Base-by-base conservation (phyloP, 1,284 basidiomycete species). In the Amylostereum chailletii region DNA sequence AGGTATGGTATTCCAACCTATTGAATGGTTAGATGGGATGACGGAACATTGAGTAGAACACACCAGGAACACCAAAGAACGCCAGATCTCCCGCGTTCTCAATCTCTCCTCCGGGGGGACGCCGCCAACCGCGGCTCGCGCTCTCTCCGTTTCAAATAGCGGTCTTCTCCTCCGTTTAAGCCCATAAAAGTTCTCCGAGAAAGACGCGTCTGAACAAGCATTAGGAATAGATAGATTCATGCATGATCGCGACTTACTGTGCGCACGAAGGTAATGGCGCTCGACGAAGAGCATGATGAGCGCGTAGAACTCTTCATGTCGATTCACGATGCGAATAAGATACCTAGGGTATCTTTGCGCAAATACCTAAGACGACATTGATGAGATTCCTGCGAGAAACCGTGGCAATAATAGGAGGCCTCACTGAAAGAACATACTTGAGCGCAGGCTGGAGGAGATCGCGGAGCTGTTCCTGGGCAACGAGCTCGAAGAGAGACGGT, bases 271-370 rank as follows among this genome's bases (percentile, higher is more conserved):
- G 65, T 97, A 96, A 69, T 97, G 86, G 30, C 83, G 73, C 68
- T 99, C 96, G 3, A 99, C 82, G 49, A 92, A 75, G 40, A 93
- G 70, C 83, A 99, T 92, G 49, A 96, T 71, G 10, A 82, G 54
- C 0, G 92, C 89, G 62, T 96, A 99, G 61, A 97, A 87, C 66
- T 98, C 95, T 65, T 99, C 96, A 72, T 98, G 95, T 38, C 82
- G 74, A 66, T 99, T 98, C 9, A 97, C 91, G 47, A 99, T 72
- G 11, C 87, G 82, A 36, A 99, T 69, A 34, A 99, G 77, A 65
- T 97, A 94, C 48, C 96, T 81, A 4, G 96, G 96, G 65, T 98
- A 89, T 51, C 86, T 79, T 71, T 98, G 94, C 1, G 96, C 94
- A 58, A 98, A 91, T 45, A 98, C 90, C 92, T 95, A 54, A 42